phyloP scores from a whole-genome alignment of 2,329 filamentous ascomycete genomes.

The Alternaria sp. region DNA sequence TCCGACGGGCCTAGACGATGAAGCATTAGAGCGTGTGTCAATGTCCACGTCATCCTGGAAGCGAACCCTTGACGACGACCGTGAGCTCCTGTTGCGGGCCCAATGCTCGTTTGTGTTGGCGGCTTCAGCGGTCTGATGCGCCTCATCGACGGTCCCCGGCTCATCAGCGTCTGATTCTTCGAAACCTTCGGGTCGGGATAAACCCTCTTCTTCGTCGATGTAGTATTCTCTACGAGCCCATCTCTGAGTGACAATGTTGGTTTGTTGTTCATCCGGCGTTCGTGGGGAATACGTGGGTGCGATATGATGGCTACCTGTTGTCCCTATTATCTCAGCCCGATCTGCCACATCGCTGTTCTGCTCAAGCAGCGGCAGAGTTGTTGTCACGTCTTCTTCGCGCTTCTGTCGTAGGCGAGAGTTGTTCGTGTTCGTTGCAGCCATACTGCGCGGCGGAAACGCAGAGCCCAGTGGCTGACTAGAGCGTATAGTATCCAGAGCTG shows the following conservation, averaged over 20 bases:
- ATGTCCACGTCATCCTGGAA: slow-evolving; percentile 77
- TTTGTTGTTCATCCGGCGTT: slow-evolving; percentile 17
- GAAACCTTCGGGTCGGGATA: slow-evolving; percentile 43
- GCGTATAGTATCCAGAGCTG: slow-evolving; percentile 51
- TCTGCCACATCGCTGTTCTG: slow-evolving; percentile 39
- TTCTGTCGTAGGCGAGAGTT: slow-evolving; percentile 45
- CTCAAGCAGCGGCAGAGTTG: slow-evolving; percentile 36
- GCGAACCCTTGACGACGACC: slow-evolving; percentile 80
- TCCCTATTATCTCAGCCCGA: slow-evolving; percentile 29
- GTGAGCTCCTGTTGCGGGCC: slow-evolving; percentile 57
- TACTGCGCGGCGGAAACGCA: slow-evolving; percentile 52
- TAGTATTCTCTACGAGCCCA: slow-evolving; percentile 84
- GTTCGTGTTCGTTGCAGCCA: slow-evolving; percentile 34
- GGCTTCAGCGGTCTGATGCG: slow-evolving; percentile 18
- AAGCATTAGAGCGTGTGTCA: slow-evolving; percentile 74
- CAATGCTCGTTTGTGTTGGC: slow-evolving; percentile 29
- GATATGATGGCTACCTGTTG: slow-evolving; percentile 21
- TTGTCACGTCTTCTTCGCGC: slow-evolving; percentile 39
- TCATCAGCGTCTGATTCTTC: slow-evolving; percentile 18
- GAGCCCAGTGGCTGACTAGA: slow-evolving; percentile 59
- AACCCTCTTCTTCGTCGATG: slow-evolving; percentile 84
- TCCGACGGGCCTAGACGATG: slow-evolving; percentile 71
- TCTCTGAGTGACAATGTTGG: slow-evolving; percentile 63
- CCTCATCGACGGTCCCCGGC: slow-evolving; percentile 22
- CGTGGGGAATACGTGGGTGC: slow-evolving; percentile 4